These are phyloP conservation scores for Citrus cavaleriei DNA, from an alignment of 345 rosid genomes.

Conservation along the genomic window DNA sequence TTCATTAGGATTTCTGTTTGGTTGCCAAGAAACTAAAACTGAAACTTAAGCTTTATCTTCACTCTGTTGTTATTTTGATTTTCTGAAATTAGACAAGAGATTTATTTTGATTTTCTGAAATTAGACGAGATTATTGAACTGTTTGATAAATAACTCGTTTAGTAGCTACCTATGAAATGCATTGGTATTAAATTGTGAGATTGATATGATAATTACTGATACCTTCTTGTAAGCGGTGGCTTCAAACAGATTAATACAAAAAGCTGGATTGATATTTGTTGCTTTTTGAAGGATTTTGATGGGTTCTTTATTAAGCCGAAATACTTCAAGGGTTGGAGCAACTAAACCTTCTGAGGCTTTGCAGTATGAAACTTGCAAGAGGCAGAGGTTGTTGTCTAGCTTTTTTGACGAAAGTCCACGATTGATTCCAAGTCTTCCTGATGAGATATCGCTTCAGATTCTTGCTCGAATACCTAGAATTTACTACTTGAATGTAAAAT, in stretches of 20 bases:
- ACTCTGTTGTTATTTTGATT: neutral
- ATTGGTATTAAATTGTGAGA: neutral
- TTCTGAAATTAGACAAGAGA: neutral
- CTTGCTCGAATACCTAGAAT: slow-evolving; percentile 83
- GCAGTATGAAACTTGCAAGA: slow-evolving; percentile 38
- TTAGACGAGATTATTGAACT: neutral
- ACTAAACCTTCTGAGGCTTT: slow-evolving; percentile 12
- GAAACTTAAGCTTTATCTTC: neutral
- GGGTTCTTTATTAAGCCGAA: slow-evolving; percentile 10
- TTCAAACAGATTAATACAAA: neutral
- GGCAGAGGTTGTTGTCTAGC: slow-evolving; percentile 28
- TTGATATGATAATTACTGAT: neutral
- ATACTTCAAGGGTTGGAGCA: neutral
- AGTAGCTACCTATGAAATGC: neutral
- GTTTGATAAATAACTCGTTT: neutral
- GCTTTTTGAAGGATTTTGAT: slow-evolving; percentile 6
- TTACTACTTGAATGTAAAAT: slow-evolving; percentile 44
- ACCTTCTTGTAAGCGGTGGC: neutral
- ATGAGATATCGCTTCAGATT: slow-evolving; percentile 81
- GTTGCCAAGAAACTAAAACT: neutral
- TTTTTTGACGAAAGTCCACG: slow-evolving; percentile 39
- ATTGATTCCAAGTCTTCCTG: slow-evolving; percentile 80
- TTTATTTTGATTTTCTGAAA: neutral
- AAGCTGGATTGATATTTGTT: neutral
- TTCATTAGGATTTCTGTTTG: neutral